Conservation (phyloP, 768 basidiomycete genomes). For the Suillus luteus region DNA sequence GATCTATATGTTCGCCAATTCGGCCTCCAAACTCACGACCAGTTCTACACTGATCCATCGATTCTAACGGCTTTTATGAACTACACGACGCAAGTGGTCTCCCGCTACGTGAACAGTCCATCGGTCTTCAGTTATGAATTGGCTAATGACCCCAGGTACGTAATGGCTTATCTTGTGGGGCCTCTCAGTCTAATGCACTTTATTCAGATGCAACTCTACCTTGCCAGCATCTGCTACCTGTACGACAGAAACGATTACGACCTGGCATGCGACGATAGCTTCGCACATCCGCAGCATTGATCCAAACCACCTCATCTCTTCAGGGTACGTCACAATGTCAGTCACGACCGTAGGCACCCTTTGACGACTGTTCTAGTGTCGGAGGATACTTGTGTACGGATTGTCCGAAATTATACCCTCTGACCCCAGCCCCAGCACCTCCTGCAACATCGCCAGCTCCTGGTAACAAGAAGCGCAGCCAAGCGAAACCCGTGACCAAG, state of each 20-base stretch:
- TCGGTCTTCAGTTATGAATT: constrained; percentile 61
- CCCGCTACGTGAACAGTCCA: constrained; percentile 55
- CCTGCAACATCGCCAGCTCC: constrained; percentile 43
- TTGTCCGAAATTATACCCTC: constrained; percentile 58
- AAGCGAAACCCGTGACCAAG: constrained; percentile 45
- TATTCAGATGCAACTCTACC: constrained; percentile 57
- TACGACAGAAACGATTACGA: constrained; percentile 53
- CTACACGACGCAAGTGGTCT: constrained; percentile 54
- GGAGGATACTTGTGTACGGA: constrained; percentile 61
- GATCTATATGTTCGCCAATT: constrained; percentile 61
- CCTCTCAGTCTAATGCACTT: constrained; percentile 6
- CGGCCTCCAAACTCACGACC: constrained; percentile 47
- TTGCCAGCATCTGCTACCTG: constrained; percentile 45
- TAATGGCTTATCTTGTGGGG: not conserved
- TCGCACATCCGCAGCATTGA: constrained; percentile 48
- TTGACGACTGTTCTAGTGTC: constrained; percentile 31
- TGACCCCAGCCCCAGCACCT: constrained; percentile 36
- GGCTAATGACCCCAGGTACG: constrained; percentile 65
- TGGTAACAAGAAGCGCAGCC: constrained; percentile 37
- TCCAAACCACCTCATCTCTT: constrained; percentile 63
- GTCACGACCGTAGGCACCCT: constrained; percentile 9
- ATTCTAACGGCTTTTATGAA: constrained; percentile 56
- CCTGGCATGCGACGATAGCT: constrained; percentile 54
- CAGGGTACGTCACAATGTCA: constrained; percentile 47
- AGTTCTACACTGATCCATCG: constrained; percentile 56